A percentile compares a stretch with the other conserved stretches of the same genome.
Evolutionary conservation across 768 basidiomycete species (phyloP).

Genomic region (Rhizopogon vulgaris): DNA sequence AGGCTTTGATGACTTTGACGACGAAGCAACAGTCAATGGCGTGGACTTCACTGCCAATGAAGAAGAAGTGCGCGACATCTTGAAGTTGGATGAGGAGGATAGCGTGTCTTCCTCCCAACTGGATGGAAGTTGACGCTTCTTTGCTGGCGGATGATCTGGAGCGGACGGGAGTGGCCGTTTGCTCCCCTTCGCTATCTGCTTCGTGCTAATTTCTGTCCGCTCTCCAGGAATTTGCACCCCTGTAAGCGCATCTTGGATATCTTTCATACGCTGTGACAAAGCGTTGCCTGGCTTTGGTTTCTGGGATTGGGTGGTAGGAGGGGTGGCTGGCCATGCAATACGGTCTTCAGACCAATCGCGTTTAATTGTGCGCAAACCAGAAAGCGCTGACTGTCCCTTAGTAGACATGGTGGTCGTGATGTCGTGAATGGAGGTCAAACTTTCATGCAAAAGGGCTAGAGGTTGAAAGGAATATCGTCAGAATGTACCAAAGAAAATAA

Average conservation of each 20-base stretch:
- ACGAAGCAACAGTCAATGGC: constrained; percentile 2
- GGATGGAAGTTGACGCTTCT: constrained; percentile 53
- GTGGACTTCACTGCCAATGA: constrained; percentile 7
- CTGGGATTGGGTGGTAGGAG: constrained; percentile 5
- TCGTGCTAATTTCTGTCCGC: constrained; percentile 9
- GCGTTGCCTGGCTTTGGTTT: constrained; percentile 17
- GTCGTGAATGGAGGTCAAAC: background rate
- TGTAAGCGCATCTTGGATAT: constrained; percentile 45
- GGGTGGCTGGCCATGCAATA: constrained; percentile 37
- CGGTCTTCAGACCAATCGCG: constrained; percentile 55
- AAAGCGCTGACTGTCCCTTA: constrained; percentile 31
- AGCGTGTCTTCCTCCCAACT: constrained; percentile 37
- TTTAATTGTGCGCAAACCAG: constrained; percentile 54
- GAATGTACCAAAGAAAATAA: background rate
- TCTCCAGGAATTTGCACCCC: constrained; percentile 17
- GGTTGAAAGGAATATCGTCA: background rate
- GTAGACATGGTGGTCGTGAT: constrained; percentile 18
- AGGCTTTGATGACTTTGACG: constrained; percentile 2
- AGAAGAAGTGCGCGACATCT: constrained; percentile 10
- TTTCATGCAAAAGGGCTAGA: too few relatives aligned
- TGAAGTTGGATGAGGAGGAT: constrained; percentile 31
- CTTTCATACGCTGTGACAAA: constrained; percentile 40
- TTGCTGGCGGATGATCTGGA: constrained; percentile 25
- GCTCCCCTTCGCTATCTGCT: constrained; percentile 18
- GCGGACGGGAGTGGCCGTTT: constrained; percentile 27